Evolutionary conservation across 1,139 yeast species (phyloP), one percentile per base, ranked within the genome.

Genomic region (Saccharomycopsis phalli): DNA sequence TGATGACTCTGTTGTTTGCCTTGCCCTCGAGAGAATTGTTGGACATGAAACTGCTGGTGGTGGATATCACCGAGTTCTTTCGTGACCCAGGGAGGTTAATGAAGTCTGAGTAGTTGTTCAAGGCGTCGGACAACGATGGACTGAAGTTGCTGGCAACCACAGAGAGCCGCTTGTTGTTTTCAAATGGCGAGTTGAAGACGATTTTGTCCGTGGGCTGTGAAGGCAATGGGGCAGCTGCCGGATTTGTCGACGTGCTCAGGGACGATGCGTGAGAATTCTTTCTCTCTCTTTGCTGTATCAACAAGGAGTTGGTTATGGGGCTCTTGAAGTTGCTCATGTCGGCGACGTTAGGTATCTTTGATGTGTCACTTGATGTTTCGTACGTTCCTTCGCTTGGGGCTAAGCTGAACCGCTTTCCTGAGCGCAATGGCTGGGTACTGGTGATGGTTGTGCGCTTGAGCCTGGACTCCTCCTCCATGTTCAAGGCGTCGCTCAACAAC

Each of bases 401-500:
- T 2, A 19, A n/a, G 1, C 28, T n/a, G 8, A 17, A 31, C 18
- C 31, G 23, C n/a, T 29, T 32, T 6, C 38, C 30, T n/a, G n/a
- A 28, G 22, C 28, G 20, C 23, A 13, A 28, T 14, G 20, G 20
- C 17, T n/a, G 14, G 4, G 23, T 26, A 4, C 16, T 23, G 13
- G 41, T 30, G 16, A 22, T 20, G 4, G 20, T 16, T 21, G 21
- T 27, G 18, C 31, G 23, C 17, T 25, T 34, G 22, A 37, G 8
- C 14, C 40, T 37, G 22, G 30, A 31, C 21, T 37, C 31, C 4
- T 29, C 18, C 20, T 21, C 21, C 21, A 26, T 34, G 14, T 25
- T 23, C 22, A 8, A 20, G 14, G 16, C n/a, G 19, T 17, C 61
- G 7, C 63, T 60, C 41, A 71, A 61, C 34, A 65, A 66, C 36